These are phyloP conservation scores for Xylaria sp. DNA, from an alignment of 2,329 filamentous ascomycete genomes.

Conservation along the genomic window DNA sequence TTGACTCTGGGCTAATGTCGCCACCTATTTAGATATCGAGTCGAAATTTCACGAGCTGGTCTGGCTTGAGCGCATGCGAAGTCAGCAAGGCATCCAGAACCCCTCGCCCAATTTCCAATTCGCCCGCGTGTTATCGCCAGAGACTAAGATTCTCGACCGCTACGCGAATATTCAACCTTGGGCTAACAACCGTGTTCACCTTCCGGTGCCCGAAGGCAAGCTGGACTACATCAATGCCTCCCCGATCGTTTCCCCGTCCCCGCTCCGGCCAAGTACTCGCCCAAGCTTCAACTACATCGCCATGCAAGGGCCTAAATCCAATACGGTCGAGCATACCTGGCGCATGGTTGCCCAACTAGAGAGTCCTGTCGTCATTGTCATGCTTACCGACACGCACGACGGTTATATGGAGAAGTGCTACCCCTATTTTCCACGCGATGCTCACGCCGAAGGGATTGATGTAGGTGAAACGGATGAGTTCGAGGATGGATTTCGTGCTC, in stretches of 20 bases:
- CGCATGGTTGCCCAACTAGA: slow-evolving; percentile 88
- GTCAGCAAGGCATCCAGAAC: slow-evolving; percentile 55
- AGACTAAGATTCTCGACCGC: slow-evolving; percentile 75
- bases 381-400: slow-evolving; percentile 92
- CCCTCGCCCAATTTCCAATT: slow-evolving; percentile 52
- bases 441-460: slow-evolving; percentile 62
- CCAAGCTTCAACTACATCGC: slow-evolving; percentile 78
- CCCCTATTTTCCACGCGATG: slow-evolving; percentile 79
- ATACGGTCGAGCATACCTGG: slow-evolving; percentile 85
- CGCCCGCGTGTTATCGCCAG: slow-evolving; percentile 65
- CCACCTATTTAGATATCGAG: slow-evolving; percentile 56
- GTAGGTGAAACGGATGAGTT: slow-evolving; percentile 74
- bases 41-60: slow-evolving; percentile 63
- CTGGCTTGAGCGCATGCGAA: slow-evolving; percentile 63
- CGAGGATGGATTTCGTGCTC: slow-evolving; percentile 73
- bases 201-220: slow-evolving; percentile 78
- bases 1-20: slow-evolving; percentile 3
- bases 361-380: slow-evolving; percentile 84
- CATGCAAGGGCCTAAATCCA: slow-evolving; percentile 87
- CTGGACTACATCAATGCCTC: slow-evolving; percentile 88
- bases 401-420: slow-evolving; percentile 82
- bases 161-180: slow-evolving; percentile 93
- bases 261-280: slow-evolving; percentile 50
- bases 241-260: slow-evolving; percentile 67
- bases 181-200: slow-evolving; percentile 83